Conservation (phyloP, 345 rosid genomes). For the Sisymbrium irio region DNA sequence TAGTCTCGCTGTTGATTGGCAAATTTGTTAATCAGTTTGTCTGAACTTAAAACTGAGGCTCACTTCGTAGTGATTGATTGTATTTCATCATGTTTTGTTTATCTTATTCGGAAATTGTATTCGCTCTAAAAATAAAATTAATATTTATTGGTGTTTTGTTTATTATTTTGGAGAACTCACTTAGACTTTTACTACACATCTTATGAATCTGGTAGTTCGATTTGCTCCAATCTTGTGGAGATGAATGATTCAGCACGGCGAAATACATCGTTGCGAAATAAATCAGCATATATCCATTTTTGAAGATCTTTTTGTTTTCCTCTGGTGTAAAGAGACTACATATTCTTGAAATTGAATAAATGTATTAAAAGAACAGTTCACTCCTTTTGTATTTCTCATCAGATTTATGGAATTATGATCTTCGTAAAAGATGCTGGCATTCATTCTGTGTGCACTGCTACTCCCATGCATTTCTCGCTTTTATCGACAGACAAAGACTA, state of each 20-base stretch:
- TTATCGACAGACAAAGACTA: constrained; percentile 27
- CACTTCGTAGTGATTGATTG: neutral
- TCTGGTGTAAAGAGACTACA: neutral
- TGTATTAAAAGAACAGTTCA: neutral
- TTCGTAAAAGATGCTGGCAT: constrained; percentile 20
- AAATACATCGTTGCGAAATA: neutral
- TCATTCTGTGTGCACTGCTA: constrained; percentile 25
- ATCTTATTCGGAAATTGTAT: neutral
- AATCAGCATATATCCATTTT: neutral
- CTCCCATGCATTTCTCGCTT: constrained; percentile 23
- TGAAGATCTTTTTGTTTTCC: neutral
- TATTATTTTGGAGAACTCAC: neutral
- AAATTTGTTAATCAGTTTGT: constrained; percentile 34
- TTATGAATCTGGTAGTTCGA: neutral
- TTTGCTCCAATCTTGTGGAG: neutral
- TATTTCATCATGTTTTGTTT: neutral
- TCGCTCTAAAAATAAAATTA: neutral
- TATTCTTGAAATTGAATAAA: neutral
- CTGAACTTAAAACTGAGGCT: constrained; percentile 16
- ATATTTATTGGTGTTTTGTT: neutral
- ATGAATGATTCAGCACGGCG: neutral
- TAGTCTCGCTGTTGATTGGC: constrained; percentile 18
- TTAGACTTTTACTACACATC: neutral
- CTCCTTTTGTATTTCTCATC: neutral
- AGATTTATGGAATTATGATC: constrained; percentile 1